Conservation (phyloP, 768 basidiomycete species). For the Imleria badia region DNA sequence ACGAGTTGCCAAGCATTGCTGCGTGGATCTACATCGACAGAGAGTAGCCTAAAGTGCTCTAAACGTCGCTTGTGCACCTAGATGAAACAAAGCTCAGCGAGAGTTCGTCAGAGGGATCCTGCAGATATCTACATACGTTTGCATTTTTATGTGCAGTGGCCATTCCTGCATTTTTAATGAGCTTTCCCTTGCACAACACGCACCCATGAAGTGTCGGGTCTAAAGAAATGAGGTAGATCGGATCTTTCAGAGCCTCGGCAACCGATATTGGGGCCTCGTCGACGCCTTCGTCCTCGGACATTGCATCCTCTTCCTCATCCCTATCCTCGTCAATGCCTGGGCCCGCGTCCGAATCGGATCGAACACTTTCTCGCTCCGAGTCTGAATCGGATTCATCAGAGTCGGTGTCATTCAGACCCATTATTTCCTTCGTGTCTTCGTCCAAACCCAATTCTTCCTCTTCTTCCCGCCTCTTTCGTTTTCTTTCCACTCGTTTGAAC, state of each 20-base stretch:
- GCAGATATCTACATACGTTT: conserved; percentile 50
- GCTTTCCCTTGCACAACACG: conserved; percentile 69
- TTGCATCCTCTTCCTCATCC: conserved; percentile 28
- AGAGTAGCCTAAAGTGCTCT: conserved; percentile 46
- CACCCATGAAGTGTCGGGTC: conserved; percentile 59
- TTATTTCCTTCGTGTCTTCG: conserved; percentile 58
- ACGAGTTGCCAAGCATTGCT: conserved; percentile 50
- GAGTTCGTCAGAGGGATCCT: not conserved
- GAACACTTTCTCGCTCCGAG: conserved; percentile 37
- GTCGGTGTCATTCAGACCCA: conserved; percentile 74
- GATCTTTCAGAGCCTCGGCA: conserved; percentile 58
- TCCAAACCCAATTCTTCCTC: conserved; percentile 67
- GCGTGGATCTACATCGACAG: conserved; percentile 39
- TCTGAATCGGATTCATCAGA: conserved; percentile 64
- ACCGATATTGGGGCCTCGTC: conserved; percentile 50
- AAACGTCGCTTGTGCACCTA: conserved; percentile 68
- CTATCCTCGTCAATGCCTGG: conserved; percentile 19
- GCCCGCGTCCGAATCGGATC: conserved; percentile 26
- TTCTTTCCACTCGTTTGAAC: conserved; percentile 80
- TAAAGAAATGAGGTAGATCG: conserved; percentile 58
- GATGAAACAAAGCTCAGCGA: not conserved
- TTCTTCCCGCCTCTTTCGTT: conserved; percentile 55
- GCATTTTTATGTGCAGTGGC: conserved; percentile 57
- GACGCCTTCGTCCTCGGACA: conserved; percentile 23
- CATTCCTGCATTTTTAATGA: conserved; percentile 61